Evolutionary conservation across 2,329 filamentous ascomycete genomes (phyloP), one percentile per base, ranked within the genome.

Genomic region (Parascedosporium putredinis): DNA sequence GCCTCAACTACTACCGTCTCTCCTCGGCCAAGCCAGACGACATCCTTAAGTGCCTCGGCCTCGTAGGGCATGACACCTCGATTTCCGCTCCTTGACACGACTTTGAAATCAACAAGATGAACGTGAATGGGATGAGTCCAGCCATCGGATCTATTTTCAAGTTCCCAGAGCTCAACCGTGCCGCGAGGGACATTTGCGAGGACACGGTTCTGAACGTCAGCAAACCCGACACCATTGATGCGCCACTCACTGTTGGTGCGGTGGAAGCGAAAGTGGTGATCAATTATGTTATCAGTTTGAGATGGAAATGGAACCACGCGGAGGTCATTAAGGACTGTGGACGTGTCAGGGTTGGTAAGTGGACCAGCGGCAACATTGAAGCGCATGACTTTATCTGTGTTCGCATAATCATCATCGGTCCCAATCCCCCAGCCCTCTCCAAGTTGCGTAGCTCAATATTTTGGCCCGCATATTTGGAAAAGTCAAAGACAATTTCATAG

Each of bases 401-500:
- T 68, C 2, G 64, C 60, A 57, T 70, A 81, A 55, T 78, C 75
- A 14, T 66, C 59, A 50, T 74, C 72, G 3, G 65, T 66, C 9
- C 67, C 67, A 40, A 72, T 59, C 3, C 60, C 3, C 55, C 48
- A 5, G 60, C 47, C 9, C 34, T 25, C n/a, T 10, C 36, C 14
- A 22, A 53, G 55, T 66, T 66, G 14, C 60, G 60, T 2, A 67
- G 55, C 18, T 65, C 64, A 52, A 79, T 59, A 52, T 73, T 75
- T 57, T 76, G 64, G 36, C 73, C 73, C 1, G 64, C 64, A 53
- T 66, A 74, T 2, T 57, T 51, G 12, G 69, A 59, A 55, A 81
- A 81, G 60, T 81, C 77, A 50, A 81, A 61, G 16, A 81, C 64
- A 20, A 80, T 63, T 55, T 81, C 78, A 55, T 74, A 81, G 3